Conservation (phyloP, 805 yeast genomes). For the Blastobotrys robertii region DNA sequence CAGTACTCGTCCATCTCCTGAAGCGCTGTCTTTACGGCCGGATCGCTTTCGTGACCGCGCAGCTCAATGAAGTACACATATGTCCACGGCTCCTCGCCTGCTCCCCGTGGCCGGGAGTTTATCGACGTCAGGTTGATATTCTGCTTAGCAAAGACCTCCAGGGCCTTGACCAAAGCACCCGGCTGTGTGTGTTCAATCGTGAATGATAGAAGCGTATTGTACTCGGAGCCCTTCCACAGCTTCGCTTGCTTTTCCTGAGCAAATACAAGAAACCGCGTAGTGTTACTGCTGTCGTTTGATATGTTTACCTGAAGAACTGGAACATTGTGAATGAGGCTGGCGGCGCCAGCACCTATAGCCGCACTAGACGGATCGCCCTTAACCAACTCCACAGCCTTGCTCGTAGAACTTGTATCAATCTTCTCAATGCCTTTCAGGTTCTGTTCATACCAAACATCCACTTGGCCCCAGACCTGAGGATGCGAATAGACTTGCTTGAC, state of each 20-base stretch:
- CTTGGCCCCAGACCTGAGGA: slow-evolving; percentile 98
- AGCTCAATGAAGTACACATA: slow-evolving; percentile 76
- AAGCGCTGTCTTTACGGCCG: slow-evolving; percentile 26
- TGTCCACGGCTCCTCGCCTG: slow-evolving; percentile 59
- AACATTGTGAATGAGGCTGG: slow-evolving; percentile 50
- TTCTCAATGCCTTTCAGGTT: slow-evolving; percentile 32
- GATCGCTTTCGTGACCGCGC: slow-evolving; percentile 28
- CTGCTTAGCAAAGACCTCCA: slow-evolving; percentile 45
- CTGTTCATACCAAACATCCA: slow-evolving; percentile 42
- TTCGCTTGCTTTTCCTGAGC: slow-evolving; percentile 24
- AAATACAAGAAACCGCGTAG: slow-evolving; percentile 75
- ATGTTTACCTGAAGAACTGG: slow-evolving; percentile 47
- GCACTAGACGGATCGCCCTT: slow-evolving; percentile 37
- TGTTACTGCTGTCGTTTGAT: slow-evolving; percentile 66
- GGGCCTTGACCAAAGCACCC: slow-evolving; percentile 63
- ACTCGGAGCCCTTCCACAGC: slow-evolving; percentile 12
- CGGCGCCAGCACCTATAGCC: slow-evolving; percentile 65
- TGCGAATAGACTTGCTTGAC: slow-evolving; percentile 69
- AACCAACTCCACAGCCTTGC: slow-evolving; percentile 71
- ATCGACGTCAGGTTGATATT: slow-evolving; percentile 60
- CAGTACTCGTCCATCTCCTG: slow-evolving; percentile 36
- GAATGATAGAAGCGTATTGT: slow-evolving; percentile 53
- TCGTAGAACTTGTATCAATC: slow-evolving; percentile 70
- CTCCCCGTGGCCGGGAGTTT: slow-evolving; percentile 79
- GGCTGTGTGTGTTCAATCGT: slow-evolving; percentile 55